These are phyloP conservation scores for Phascolomyces articulosus DNA, from an alignment of 371 early-diverging fungal species.

Conservation along the genomic window DNA sequence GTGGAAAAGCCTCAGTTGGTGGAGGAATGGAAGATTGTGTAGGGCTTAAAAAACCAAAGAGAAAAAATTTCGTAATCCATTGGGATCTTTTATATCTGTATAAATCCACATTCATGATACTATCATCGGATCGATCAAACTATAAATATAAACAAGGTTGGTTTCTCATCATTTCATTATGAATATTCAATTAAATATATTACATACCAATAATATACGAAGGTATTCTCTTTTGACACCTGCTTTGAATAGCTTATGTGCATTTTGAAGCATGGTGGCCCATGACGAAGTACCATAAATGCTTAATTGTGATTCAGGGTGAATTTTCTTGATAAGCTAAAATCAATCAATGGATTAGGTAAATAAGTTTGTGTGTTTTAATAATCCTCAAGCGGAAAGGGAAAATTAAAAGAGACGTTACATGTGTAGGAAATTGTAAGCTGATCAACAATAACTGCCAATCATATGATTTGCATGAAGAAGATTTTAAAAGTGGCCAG, in stretches of 20 bases:
- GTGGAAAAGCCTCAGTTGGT: conserved; percentile 6
- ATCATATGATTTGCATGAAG: not conserved
- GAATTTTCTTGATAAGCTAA: not conserved
- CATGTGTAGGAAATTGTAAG: conserved; percentile 5
- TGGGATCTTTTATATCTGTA: not conserved
- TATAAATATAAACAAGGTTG: conserved; percentile 1
- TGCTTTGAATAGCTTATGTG: not conserved
- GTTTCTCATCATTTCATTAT: not conserved
- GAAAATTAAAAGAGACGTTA: not conserved
- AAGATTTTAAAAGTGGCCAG: not conserved
- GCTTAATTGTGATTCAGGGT: not conserved
- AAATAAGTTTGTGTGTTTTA: not conserved
- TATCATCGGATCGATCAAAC: conserved; percentile 19
- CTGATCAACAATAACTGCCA: not conserved
- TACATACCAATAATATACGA: conserved; percentile 9
- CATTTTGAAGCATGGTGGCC: conserved; percentile 9
- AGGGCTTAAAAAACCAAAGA: conserved; percentile 7
- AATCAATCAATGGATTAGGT: no score
- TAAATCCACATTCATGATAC: conserved; percentile 2
- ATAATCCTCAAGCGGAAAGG: no score
- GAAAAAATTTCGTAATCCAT: not conserved
- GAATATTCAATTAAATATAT: not conserved
- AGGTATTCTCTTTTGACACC: not conserved
- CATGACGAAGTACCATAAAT: conserved; percentile 12
- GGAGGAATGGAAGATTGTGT: not conserved